phyloP scores from a whole-genome alignment of 805 yeast genomes.

The Brettanomyces sp. region DNA sequence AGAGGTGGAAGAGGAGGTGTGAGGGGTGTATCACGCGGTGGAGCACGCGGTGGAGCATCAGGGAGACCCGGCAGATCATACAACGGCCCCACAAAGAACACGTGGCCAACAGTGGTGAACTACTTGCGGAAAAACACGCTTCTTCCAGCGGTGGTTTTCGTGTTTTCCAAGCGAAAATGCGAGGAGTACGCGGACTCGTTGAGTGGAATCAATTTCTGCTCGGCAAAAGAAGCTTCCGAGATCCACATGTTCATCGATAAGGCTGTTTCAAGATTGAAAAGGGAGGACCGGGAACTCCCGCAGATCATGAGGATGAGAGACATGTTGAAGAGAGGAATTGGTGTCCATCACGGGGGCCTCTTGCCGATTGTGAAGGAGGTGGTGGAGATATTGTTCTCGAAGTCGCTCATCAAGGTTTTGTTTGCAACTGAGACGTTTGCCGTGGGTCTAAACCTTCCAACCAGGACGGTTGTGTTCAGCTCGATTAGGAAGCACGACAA shows the following conservation, averaged over 20 bases:
- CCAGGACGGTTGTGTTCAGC: conserved; percentile 90
- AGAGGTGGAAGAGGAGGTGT: conserved; percentile 5
- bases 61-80: not conserved
- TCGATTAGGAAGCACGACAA: conserved; percentile 89
- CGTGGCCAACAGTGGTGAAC: conserved; percentile 70
- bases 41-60: not conserved
- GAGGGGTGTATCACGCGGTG: conserved; percentile 14
- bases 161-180: conserved; percentile 86
- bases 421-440: conserved; percentile 99
- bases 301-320: conserved; percentile 81
- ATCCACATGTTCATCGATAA: conserved; percentile 88
- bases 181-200: conserved; percentile 86
- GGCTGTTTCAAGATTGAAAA: conserved; percentile 78
- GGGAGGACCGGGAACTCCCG: conserved; percentile 88
- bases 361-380: conserved; percentile 88
- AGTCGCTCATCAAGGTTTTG: conserved; percentile 75
- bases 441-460: conserved; percentile 95
- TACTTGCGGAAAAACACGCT: conserved; percentile 56
- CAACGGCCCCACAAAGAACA: conserved; percentile 68
- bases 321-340: conserved; percentile 82
- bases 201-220: conserved; percentile 67
- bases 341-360: conserved; percentile 96
- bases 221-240: conserved; percentile 78
- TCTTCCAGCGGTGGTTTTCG: conserved; percentile 90
- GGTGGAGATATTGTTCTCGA: conserved; percentile 86